Evolutionary conservation across 306 rosid genomes (phyloP), one percentile per base, ranked within the genome.

Genomic region (Prunus armeniaca): DNA sequence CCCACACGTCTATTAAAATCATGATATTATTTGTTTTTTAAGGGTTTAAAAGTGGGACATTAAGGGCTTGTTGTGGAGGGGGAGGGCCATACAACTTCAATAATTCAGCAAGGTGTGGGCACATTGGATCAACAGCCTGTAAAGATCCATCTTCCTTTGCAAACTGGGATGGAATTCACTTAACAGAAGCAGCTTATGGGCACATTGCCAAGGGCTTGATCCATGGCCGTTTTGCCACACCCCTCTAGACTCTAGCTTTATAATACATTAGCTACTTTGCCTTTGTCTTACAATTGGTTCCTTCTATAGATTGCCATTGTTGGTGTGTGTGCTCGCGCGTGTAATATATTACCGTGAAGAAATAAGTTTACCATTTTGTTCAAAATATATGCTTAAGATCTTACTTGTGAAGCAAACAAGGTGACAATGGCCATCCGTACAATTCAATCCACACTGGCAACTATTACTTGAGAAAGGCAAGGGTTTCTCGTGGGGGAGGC

Each of bases 111-210:
- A 78, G 84, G 65, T 89, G 91, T 79, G 95, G 95, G 55, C 82
- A 82, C 43, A 25, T 1, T 12, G 89, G 87, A 17, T 82, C 89
- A 11, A 78, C 43, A 32, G 85, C 83, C 9, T 89, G 93, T 72
- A 60, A 68, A 47, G 47, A 85, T 70, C 93, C 97, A 11, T 80
- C 87, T 2, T 64, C 81, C 1, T 55, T 66, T 69, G 77, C 69
- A 32, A 91, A 86, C 24, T 89, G 95, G 97, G 97, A 89, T 72
- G 97, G 97, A 55, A 6, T 85, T 57, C 93, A 89, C 77, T 84
- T 89, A 55, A 89, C 97, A 0, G 91, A 88, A 73, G 91, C 93
- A 2, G 93, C 95, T 55, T 82, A 89, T 81, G 57, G 63, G 27
- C 61, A 76, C 24, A 85, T 91, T 25, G 87, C 93, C 15, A 67